These are phyloP conservation scores for Psidium guajava DNA, from an alignment of 345 rosid species.

Conservation along the genomic window DNA sequence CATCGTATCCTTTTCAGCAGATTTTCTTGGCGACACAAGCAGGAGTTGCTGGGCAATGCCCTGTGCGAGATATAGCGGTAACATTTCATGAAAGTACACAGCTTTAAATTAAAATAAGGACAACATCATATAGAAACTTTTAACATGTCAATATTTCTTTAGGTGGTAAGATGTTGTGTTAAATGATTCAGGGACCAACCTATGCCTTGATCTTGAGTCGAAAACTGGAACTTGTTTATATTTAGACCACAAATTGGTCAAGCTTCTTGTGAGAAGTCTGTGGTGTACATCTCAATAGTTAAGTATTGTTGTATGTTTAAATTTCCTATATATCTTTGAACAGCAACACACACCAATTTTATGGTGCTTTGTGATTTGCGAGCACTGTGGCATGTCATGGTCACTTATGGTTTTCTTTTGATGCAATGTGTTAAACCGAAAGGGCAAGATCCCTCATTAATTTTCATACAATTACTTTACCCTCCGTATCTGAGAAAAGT, in stretches of 20 bases:
- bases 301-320: background rate
- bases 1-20: conserved; percentile 29
- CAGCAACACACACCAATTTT: background rate
- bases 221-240: background rate
- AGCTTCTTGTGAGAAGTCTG: background rate
- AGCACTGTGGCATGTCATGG: background rate
- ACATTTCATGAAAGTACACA: background rate
- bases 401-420: background rate
- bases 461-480: background rate
- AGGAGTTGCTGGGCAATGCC: conserved; percentile 9
- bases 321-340: background rate
- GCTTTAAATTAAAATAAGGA: background rate
- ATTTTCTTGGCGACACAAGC: conserved; percentile 33
- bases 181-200: background rate
- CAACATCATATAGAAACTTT: background rate
- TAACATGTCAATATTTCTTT: background rate
- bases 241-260: background rate
- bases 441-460: background rate
- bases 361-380: background rate
- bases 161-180: background rate
- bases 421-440: background rate
- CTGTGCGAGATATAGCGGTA: conserved; percentile 18
- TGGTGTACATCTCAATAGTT: background rate
- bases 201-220: background rate
- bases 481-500: background rate